Conservation (phyloP, 2,329 filamentous ascomycete species). For the Aspergillus alliaceus region DNA sequence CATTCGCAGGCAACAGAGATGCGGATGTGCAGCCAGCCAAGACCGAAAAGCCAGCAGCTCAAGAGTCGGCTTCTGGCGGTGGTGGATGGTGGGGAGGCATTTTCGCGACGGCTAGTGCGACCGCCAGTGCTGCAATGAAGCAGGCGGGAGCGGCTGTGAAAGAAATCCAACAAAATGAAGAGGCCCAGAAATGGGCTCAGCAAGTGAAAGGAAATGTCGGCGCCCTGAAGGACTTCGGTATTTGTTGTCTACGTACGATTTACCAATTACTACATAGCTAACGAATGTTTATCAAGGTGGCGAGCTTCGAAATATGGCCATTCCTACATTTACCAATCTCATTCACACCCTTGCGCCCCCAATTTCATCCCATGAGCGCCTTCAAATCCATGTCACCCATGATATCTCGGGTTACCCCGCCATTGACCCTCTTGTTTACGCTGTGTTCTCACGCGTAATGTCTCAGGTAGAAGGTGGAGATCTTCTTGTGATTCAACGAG, state of each 20-base stretch:
- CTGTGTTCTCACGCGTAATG: slow-evolving; percentile 93
- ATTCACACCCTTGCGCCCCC: slow-evolving; percentile 93
- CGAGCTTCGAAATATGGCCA: slow-evolving; percentile 78
- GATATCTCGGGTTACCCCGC: slow-evolving; percentile 93
- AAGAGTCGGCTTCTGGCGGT: slow-evolving; percentile 41
- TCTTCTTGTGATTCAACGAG: slow-evolving; percentile 88
- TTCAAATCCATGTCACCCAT: slow-evolving; percentile 96
- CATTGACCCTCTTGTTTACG: slow-evolving; percentile 87
- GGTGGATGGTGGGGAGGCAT: slow-evolving; percentile 89
- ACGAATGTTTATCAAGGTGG: slow-evolving; percentile 60
- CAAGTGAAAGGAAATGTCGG: slow-evolving; percentile 89
- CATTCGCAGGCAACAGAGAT: slow-evolving; percentile 70
- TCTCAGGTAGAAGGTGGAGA: slow-evolving; percentile 98
- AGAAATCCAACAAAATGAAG: slow-evolving; percentile 93
- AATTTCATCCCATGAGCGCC: slow-evolving; percentile 93
- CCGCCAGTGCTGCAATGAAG: slow-evolving; percentile 72
- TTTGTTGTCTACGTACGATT: slow-evolving; percentile 43
- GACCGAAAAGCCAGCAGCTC: slow-evolving; percentile 45
- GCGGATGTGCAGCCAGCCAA: slow-evolving; percentile 48
- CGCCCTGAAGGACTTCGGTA: slow-evolving; percentile 73
- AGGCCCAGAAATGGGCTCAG: slow-evolving; percentile 93
- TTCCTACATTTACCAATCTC: slow-evolving; percentile 93
- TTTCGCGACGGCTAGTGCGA: slow-evolving; percentile 73
- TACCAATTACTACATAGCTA: background rate
- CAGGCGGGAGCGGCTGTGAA: slow-evolving; percentile 91